phyloP scores from a whole-genome alignment of 208 protist genomes.

The Hexamita inflata region DNA sequence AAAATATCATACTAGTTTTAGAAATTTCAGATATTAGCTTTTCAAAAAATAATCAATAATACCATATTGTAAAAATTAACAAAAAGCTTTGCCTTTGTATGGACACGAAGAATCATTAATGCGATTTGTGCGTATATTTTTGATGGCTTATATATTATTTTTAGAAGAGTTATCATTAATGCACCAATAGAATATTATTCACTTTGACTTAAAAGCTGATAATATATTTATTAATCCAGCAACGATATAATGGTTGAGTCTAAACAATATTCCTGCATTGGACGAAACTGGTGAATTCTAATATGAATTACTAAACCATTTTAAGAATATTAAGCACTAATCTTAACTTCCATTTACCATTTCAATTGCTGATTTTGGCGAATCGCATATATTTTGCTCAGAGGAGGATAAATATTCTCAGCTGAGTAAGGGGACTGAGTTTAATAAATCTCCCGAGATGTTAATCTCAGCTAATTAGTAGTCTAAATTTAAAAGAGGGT shows the following conservation, averaged over 20 bases:
- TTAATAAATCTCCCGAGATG: constrained; percentile 58
- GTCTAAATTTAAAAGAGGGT: constrained; percentile 52
- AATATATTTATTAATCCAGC: constrained; percentile 33
- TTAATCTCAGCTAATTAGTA: constrained; percentile 50
- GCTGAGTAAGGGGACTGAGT: constrained; percentile 55
- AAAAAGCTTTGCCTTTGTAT: constrained; percentile 34
- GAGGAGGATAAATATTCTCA: constrained; percentile 53
- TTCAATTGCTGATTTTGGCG: constrained; percentile 55
- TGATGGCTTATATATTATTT: constrained; percentile 21
- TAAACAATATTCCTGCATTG: constrained; percentile 27
- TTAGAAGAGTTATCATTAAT: constrained; percentile 40
- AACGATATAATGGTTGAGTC: constrained; percentile 45
- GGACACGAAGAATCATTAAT: constrained; percentile 40
- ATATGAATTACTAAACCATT: not conserved
- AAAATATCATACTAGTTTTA: constrained; percentile 47
- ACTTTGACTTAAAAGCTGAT: constrained; percentile 22
- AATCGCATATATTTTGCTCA: constrained; percentile 47
- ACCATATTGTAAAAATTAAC: constrained; percentile 51
- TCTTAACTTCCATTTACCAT: not conserved
- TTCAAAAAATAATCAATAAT: constrained; percentile 31
- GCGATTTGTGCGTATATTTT: constrained; percentile 33
- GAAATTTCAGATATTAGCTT: constrained; percentile 46
- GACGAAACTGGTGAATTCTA: constrained; percentile 9
- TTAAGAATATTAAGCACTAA: not conserved
- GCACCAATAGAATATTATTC: constrained; percentile 34